A percentile compares a stretch with the other conserved stretches of the same genome.
Conservation (phyloP, 164 flowering plant genomes). For the Chimonanthus praecox region DNA sequence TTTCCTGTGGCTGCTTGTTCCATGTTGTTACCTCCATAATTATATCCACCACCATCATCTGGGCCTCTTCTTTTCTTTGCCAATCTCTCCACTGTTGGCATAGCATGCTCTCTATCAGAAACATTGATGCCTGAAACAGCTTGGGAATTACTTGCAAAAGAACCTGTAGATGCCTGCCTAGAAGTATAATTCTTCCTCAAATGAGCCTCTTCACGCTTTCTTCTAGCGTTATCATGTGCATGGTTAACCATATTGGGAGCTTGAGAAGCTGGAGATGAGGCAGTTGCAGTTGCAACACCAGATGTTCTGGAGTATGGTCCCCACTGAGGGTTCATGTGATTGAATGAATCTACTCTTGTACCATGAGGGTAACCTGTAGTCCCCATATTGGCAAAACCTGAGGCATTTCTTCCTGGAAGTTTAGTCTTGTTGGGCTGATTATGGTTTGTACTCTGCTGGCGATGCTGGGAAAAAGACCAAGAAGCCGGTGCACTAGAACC, state of each 20-base stretch:
- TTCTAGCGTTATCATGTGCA: constrained; percentile 61
- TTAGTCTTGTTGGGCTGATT: constrained; percentile 17
- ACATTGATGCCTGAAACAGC: constrained; percentile 7
- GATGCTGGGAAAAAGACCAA: constrained; percentile 36
- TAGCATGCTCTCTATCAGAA: constrained; percentile 1
- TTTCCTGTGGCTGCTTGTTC: neutral
- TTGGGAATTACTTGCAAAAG: constrained; percentile 13
- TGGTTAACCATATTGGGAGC: constrained; percentile 54
- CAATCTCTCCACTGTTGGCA: constrained; percentile 19
- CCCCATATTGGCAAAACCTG: constrained; percentile 18
- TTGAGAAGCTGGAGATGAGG: constrained; percentile 41
- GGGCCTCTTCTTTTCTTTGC: constrained; percentile 36
- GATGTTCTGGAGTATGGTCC: constrained; percentile 41
- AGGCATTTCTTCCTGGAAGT: constrained; percentile 23
- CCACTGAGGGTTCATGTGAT: constrained; percentile 41
- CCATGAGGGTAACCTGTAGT: constrained; percentile 16
- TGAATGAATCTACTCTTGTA: constrained; percentile 21
- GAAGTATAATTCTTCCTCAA: constrained; percentile 37
- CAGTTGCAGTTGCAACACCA: constrained; percentile 26
- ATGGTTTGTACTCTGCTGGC: constrained; percentile 21
- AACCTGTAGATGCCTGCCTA: constrained; percentile 27
- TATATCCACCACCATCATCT: constrained; percentile 23
- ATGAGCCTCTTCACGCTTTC: constrained; percentile 64
- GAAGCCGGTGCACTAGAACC: constrained; percentile 24
- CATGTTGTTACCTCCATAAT: constrained; percentile 8